Base-by-base conservation (phyloP, 2,329 filamentous ascomycete species). In the Thyridium curvatum region DNA sequence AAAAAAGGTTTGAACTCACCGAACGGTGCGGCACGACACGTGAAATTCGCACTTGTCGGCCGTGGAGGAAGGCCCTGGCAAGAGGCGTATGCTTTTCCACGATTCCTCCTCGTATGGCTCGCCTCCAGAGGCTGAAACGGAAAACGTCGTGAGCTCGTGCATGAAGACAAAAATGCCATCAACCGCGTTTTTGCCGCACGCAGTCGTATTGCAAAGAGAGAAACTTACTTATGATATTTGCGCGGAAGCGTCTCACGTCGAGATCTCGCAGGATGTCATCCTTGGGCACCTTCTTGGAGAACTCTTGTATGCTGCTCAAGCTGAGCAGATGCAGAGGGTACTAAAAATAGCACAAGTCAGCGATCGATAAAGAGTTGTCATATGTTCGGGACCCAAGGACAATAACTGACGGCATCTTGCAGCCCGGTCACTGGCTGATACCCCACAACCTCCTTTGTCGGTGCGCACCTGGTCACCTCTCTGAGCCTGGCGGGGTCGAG, bases 271-370 rank as follows among this genome's bases (percentile, higher is more conserved):
- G 53, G 7, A 52, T 52, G 17, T 68, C 60, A 36, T 70, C 69
- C 46, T 69, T 71, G 2, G 71, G 66, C 8, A 86, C 68, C 34
- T 74, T 64, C 3, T 65, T 59, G 42, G 79, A 75, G 18, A 86
- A 68, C 35, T 79, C 71, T 35, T 73, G 72, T 16, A 87, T 66
- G 46, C 79, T 84, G 34, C 71, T 69, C 14, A 87, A 56, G 47
- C 77, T 86, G 37, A 86, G 60, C 32, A 89, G 61, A 47, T 86
- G 79, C 13, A 89, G 63, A 2, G 84, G 82, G 54, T 84, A 87
- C 76, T 83, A 34, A 16, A 31, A 32, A 8, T 6, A 34, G 29
- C 32, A 32, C 41, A 26, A 26, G 35, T 43, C 28, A 34, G 31
- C 21, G 15, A n/a, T 10, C 21, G 21, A 6, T 26, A 26, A 6